Percentiles rank a stretch among this genome's conserved stretches.
Conservation (phyloP, 1,284 basidiomycete species). For the Trametes sp. region DNA sequence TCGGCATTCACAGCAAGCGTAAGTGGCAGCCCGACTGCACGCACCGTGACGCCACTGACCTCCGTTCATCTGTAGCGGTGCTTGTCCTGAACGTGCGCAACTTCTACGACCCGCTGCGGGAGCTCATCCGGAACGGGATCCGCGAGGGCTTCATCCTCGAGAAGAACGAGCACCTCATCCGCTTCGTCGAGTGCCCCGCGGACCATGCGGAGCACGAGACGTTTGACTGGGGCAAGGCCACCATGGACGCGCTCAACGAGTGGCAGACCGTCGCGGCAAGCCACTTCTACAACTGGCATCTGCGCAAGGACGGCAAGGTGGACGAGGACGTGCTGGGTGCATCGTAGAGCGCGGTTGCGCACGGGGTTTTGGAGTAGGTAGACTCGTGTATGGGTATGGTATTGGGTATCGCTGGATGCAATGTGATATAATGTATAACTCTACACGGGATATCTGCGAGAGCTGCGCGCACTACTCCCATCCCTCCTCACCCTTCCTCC, state of each 20-base stretch:
- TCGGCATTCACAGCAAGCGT: slow-evolving; percentile 91
- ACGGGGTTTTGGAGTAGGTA: not conserved
- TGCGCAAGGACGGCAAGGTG: slow-evolving; percentile 32
- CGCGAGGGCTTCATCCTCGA: slow-evolving; percentile 79
- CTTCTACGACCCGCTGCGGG: slow-evolving; percentile 83
- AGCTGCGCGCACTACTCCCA: slow-evolving; percentile 40
- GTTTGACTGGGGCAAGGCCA: slow-evolving; percentile 82
- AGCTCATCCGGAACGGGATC: slow-evolving; percentile 72
- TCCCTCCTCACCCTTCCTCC: slow-evolving; percentile 55
- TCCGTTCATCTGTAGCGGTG: slow-evolving; percentile 59
- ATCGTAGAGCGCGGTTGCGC: not conserved
- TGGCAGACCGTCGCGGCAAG: slow-evolving; percentile 56
- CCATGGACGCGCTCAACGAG: slow-evolving; percentile 67
- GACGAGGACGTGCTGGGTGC: slow-evolving; percentile 26
- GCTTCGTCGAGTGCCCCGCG: slow-evolving; percentile 77
- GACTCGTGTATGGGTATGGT: not conserved
- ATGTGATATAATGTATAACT: not conserved
- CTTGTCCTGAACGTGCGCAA: slow-evolving; percentile 83
- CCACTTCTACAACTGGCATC: slow-evolving; percentile 41
- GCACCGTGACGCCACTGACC: not conserved
- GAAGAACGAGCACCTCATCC: slow-evolving; percentile 64
- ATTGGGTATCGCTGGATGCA: not conserved
- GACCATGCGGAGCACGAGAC: slow-evolving; percentile 60
- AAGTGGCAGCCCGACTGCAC: slow-evolving; percentile 36
- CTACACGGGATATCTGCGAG: not conserved